Evolutionary conservation across 139 green algal genomes (phyloP), one percentile per base, ranked within the genome.

Genomic region (Volvox africanus): DNA sequence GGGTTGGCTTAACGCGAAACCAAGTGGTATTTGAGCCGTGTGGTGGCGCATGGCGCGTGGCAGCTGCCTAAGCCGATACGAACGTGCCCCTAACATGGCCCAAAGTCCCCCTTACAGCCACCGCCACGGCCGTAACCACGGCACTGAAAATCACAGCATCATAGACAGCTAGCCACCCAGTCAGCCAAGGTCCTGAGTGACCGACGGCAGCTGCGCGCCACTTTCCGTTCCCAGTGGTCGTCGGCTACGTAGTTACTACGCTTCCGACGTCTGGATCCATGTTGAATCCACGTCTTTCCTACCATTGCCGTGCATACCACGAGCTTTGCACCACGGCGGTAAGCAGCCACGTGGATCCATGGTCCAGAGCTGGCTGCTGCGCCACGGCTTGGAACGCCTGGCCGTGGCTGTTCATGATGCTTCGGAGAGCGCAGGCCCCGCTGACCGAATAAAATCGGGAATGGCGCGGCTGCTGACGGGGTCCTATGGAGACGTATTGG

Each of bases 251-350:
- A 20, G 20, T 32, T 26, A 28, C 67, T 26, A 28, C 22, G 67
- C 67, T 28, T 32, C 24, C 22, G 3, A 75, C 14, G 24, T 6
- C 67, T 75, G 9, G 22, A 75, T 75, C 11, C 22, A 75, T 11
- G 22, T 26, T 32, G 11, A 12, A 75, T 32, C 67, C 67, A 32
- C 22, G 22, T 75, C 22, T 75, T 1, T 76, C 92, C 30, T 69
- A 94, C 92, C 92, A 94, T 71, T 12, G 88, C 87, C 6, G 92
- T 88, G 61, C 89, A 91, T 65, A 94, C 77, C 61, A 94, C 80
- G 32, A 92, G 33, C 11, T 35, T 84, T 24, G 35, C 32, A 21
- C 89, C 89, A 20, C 87, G 75, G 50, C 92, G 75, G 2, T 69
- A 86, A 0, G 89, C 83, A 0, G 89, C 87, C 12, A 77, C 87